Percentiles rank a stretch among this genome's conserved stretches.
These are phyloP conservation scores for Fragaria ananassa DNA, from an alignment of 306 rosid species.

Conservation along the genomic window DNA sequence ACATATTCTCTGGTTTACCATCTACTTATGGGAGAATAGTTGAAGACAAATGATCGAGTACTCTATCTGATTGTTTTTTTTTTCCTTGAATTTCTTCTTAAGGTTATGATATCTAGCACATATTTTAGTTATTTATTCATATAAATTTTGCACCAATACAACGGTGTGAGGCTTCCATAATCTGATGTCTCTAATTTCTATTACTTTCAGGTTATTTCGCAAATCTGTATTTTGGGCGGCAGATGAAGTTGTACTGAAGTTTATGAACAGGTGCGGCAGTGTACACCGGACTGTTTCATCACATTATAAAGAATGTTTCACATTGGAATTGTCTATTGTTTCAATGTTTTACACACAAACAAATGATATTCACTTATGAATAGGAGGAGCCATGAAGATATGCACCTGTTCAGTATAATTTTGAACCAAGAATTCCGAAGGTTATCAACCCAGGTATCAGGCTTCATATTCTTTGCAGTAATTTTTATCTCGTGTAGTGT, in stretches of 20 bases:
- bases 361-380: slow-evolving; percentile 23
- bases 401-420: slow-evolving; percentile 51
- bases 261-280: slow-evolving; percentile 25
- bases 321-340: not conserved
- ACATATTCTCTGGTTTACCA: not conserved
- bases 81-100: not conserved
- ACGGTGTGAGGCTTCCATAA: not conserved
- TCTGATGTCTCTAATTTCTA: not conserved
- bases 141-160: not conserved
- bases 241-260: slow-evolving; percentile 32
- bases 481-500: not conserved
- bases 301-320: not conserved
- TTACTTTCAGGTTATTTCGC: slow-evolving; percentile 21
- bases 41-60: not conserved
- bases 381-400: slow-evolving; percentile 69
- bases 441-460: slow-evolving; percentile 61
- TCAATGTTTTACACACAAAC: not conserved
- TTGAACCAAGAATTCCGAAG: slow-evolving; percentile 70
- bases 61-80: too few relatives aligned
- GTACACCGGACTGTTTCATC: not conserved
- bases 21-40: not conserved
- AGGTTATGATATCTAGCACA: not conserved
- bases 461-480: not conserved
- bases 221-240: slow-evolving; percentile 27
- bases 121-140: too few relatives aligned